Evolutionary conservation across 2,329 filamentous ascomycete genomes (phyloP), one percentile per base, ranked within the genome.

Genomic region (Piedraia hortae): DNA sequence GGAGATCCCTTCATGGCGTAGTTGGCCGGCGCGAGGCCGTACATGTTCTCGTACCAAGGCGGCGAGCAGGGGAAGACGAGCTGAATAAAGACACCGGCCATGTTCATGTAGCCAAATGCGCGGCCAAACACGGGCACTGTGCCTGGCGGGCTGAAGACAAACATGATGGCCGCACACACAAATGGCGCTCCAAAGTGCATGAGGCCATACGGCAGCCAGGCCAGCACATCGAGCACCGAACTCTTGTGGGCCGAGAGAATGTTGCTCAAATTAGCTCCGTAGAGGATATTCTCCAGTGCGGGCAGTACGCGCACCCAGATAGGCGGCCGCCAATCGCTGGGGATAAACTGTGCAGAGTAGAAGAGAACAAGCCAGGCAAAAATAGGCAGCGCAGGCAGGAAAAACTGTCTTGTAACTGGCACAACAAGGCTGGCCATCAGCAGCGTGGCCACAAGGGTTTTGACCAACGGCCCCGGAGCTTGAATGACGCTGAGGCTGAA

Each of bases 271-370:
- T 91, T 91, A 30, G 80, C 78, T 35, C 82, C 82, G 42, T 91
- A 93, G 15, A 93, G 59, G 30, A 93, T 85, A 46, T 93, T 91
- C 50, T 93, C 82, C 31, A 93, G 62, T 10, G 82, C 77, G 4
- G 82, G 82, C 16, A 93, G 60, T 13, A 93, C 77, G 38, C 80
- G 77, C 33, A 91, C 82, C 74, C 78, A 90, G 37, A 91, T 91
- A 30, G 77, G 71, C 27, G 80, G 80, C 34, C 82, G 67, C 51
- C 78, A 85, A 40, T 82, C 72, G 34, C 66, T 62, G 16, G 77
- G 72, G 35, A 91, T 80, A 50, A 89, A 91, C 40, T 82, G 71
- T 55, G 73, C 85, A 31, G 70, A 68, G 46, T 85, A 90, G 51
- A 90, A 91, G 44, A 89, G 75, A 21, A 91, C 53, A 18, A 91